A percentile compares a stretch with the other conserved stretches of the same genome.
phyloP scores from a whole-genome alignment of 2,329 filamentous ascomycete genomes.

The Xenoacremonium recifei region DNA sequence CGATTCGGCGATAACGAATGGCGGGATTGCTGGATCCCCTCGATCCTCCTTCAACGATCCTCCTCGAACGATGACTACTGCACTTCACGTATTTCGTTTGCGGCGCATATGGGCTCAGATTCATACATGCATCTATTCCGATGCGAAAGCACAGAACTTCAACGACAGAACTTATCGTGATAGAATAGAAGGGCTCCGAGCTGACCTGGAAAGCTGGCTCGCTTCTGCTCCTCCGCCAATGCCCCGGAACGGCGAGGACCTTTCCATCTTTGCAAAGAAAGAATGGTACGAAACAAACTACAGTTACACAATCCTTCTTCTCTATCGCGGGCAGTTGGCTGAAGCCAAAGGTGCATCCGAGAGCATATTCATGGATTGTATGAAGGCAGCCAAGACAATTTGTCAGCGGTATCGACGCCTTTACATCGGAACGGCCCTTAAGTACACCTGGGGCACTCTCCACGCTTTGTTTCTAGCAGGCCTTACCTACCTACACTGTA shows the following conservation, averaged over 20 bases:
- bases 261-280: constrained; percentile 2
- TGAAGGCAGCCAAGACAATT: constrained; percentile 10
- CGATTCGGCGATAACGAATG: constrained; percentile 2
- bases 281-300: constrained; percentile 10
- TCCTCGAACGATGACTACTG: constrained; percentile 2
- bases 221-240: constrained; percentile 1
- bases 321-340: constrained; percentile 22
- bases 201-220: constrained; percentile 8
- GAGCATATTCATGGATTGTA: constrained; percentile 19
- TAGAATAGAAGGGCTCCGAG: constrained; percentile 1
- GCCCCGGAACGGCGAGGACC: neutral
- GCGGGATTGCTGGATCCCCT: neutral
- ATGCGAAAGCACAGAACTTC: neutral
- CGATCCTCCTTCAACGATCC: neutral
- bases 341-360: constrained; percentile 11
- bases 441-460: constrained; percentile 10
- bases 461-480: constrained; percentile 11
- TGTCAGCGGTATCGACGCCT: constrained; percentile 19
- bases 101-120: constrained; percentile 8
- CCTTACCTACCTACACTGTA: constrained; percentile 25
- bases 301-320: constrained; percentile 17
- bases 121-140: constrained; percentile 5
- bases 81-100: constrained; percentile 7
- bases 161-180: neutral
- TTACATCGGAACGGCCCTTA: constrained; percentile 9